A percentile compares a stretch with the other conserved stretches of the same genome.
phyloP scores from a whole-genome alignment of 2,329 filamentous ascomycete genomes.

The Pseudophaeomoniella oleicola region DNA sequence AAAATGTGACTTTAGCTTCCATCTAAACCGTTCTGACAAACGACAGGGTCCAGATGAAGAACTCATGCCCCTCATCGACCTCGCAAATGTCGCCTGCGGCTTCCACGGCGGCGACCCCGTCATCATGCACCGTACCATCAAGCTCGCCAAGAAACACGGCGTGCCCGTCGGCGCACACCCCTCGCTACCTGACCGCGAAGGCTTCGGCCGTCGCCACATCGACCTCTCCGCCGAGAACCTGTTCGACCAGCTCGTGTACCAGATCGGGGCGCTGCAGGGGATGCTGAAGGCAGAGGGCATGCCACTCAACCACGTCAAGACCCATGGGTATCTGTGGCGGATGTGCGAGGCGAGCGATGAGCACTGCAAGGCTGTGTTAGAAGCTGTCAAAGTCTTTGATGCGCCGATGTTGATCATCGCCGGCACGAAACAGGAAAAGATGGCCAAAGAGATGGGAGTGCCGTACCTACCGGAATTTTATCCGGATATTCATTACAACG shows the following conservation, averaged over 20 bases:
- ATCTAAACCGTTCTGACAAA: too few relatives aligned
- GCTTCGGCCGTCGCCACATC: slow-evolving; percentile 50
- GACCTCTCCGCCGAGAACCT: slow-evolving; percentile 42
- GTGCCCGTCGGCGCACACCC: slow-evolving; percentile 49
- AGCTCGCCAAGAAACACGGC: slow-evolving; percentile 40
- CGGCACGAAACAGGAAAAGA: slow-evolving; percentile 39
- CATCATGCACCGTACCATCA: slow-evolving; percentile 49
- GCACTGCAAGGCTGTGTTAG: slow-evolving; percentile 37
- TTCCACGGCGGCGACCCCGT: slow-evolving; percentile 48
- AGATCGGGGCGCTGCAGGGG: slow-evolving; percentile 46
- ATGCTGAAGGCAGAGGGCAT: slow-evolving; percentile 44
- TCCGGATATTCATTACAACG: slow-evolving; percentile 41
- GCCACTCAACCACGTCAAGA: slow-evolving; percentile 46
- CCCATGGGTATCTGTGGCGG: slow-evolving; percentile 45
- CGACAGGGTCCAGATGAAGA: slow-evolving; percentile 48
- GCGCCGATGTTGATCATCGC: slow-evolving; percentile 39
- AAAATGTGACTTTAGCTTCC: too few relatives aligned
- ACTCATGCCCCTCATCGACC: slow-evolving; percentile 45
- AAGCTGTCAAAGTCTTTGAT: slow-evolving; percentile 34
- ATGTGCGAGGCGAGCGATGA: slow-evolving; percentile 40
- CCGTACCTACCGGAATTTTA: slow-evolving; percentile 41
- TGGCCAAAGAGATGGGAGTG: slow-evolving; percentile 36
- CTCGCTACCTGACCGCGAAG: slow-evolving; percentile 48
- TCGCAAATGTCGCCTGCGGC: slow-evolving; percentile 50
- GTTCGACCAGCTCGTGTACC: slow-evolving; percentile 44